These are phyloP conservation scores for Suillus weaverae DNA, from an alignment of 768 basidiomycete genomes.

Conservation along the genomic window DNA sequence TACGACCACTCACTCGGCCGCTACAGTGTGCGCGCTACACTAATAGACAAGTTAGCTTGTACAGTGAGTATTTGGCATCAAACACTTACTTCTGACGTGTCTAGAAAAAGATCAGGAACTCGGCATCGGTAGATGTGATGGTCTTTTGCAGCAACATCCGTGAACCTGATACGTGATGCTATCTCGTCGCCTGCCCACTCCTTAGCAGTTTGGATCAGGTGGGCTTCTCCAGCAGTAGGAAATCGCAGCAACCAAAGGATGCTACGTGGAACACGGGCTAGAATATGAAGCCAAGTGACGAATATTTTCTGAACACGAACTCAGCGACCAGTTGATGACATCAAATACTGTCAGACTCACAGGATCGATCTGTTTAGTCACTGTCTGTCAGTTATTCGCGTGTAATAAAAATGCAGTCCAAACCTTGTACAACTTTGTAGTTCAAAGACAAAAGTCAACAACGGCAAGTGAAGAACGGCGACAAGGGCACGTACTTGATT, in stretches of 20 bases:
- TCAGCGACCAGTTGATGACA: slow-evolving; percentile 4
- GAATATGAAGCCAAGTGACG: slow-evolving; percentile 49
- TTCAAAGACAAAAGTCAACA: slow-evolving; percentile 12
- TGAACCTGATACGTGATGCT: slow-evolving; percentile 46
- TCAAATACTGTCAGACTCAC: slow-evolving; percentile 20
- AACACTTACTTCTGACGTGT: slow-evolving; percentile 46
- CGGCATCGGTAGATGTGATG: slow-evolving; percentile 45
- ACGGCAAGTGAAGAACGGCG: not conserved
- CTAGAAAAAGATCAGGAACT: slow-evolving; percentile 51
- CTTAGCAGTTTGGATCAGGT: slow-evolving; percentile 41
- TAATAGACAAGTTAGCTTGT: slow-evolving; percentile 14
- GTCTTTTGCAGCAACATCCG: slow-evolving; percentile 48
- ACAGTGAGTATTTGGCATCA: not conserved
- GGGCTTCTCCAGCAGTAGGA: slow-evolving; percentile 46
- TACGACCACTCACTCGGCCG: slow-evolving; percentile 41
- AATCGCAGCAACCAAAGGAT: slow-evolving; percentile 57
- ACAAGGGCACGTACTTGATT: slow-evolving; percentile 42
- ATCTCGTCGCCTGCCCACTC: slow-evolving; percentile 48
- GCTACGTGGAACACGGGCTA: slow-evolving; percentile 42
- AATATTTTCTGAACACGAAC: slow-evolving; percentile 37
- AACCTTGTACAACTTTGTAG: slow-evolving; percentile 45
- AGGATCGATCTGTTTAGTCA: slow-evolving; percentile 34
- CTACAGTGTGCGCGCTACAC: slow-evolving; percentile 55
- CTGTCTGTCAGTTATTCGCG: not conserved
- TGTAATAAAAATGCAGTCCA: not conserved